These are phyloP conservation scores for Dendrobium huoshanense DNA, from an alignment of 106 monocot genomes.

Conservation along the genomic window DNA sequence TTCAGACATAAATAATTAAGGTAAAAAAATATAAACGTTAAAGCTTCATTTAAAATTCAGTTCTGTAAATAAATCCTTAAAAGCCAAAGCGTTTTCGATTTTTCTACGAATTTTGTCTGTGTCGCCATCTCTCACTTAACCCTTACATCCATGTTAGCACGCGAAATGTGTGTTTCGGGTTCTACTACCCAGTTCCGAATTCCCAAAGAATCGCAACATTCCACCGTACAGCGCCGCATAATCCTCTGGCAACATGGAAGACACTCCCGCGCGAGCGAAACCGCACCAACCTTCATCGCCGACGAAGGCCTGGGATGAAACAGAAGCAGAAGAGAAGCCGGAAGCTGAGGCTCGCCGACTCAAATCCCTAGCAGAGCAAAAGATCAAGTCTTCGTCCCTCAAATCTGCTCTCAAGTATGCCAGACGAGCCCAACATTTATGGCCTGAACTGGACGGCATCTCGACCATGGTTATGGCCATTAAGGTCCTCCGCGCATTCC, in stretches of 20 bases:
- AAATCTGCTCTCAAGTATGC: conserved; percentile 72
- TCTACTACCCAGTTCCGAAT: not conserved
- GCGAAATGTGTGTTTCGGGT: not conserved
- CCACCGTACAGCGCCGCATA: not conserved
- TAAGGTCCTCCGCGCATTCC: conserved; percentile 42
- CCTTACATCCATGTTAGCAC: no score
- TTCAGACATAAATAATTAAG: no score
- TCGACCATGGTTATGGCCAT: conserved; percentile 34
- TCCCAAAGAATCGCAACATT: not conserved
- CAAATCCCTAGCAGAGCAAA: conserved; percentile 42
- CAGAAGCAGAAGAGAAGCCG: not conserved
- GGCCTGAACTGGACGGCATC: conserved; percentile 32
- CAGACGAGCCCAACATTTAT: conserved; percentile 46
- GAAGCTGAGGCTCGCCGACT: conserved; percentile 37
- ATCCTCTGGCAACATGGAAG: not conserved
- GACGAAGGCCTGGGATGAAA: not conserved
- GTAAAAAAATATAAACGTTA: no score
- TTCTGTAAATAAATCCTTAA: no score
- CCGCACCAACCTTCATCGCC: not conserved
- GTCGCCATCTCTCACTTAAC: no score
- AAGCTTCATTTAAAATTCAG: no score
- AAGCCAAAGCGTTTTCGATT: no score
- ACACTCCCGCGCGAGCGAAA: not conserved
- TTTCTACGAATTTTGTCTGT: no score
- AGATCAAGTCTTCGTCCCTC: conserved; percentile 25